Base-by-base conservation (phyloP, 192 early-diverging fungal genomes). In the Podila epigama region DNA sequence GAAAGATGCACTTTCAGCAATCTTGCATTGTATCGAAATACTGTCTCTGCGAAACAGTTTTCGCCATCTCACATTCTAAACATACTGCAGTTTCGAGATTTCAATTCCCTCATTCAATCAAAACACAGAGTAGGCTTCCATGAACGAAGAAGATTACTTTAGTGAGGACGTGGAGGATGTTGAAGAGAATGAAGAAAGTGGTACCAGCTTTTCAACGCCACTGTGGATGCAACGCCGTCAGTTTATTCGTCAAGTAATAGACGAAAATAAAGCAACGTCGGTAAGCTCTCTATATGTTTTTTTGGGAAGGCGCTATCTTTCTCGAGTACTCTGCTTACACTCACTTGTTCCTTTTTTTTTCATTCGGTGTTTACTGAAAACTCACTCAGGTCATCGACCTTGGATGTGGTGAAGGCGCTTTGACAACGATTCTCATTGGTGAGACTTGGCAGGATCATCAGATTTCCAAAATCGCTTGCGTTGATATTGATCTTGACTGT, bases 181-280 rank as follows among this genome's bases (percentile, higher is more conserved):
- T 6, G 37, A 39, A 13, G 37, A 39, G 7, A 6, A 39, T 6
- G 20, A 48, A 4, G 20, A 48, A 20, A 13, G n/a, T 16, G 60
- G 28, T 12, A 16, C 55, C 37, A 11, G 37, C 1, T 82, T 82
- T 35, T 67, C 63, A 29, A 91, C 93, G 4, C 85, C 93, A 20
- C 85, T 97, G 51, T 97, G 95, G 95, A 86, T 86, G 71, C 95
- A 97, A 72, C 87, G 95, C 42, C 83, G 94, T 20, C 80, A 77
- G 29, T 84, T 91, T 51, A 85, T 92, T 39, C 64, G 82, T 6
- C 71, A 83, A 20, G 66, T 77, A 20, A 72, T 94, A 13, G 81
- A 77, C n/a, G 67, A 82, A 27, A 58, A 88, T 55, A 54, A 75
- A 13, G 85, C 80, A 22, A 62, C 80, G 10, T 86, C 87, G 61